A percentile compares a stretch with the other conserved stretches of the same genome.
Evolutionary conservation across 2,329 filamentous ascomycete genomes (phyloP).

Genomic region (Pseudogymnoascus sp.): DNA sequence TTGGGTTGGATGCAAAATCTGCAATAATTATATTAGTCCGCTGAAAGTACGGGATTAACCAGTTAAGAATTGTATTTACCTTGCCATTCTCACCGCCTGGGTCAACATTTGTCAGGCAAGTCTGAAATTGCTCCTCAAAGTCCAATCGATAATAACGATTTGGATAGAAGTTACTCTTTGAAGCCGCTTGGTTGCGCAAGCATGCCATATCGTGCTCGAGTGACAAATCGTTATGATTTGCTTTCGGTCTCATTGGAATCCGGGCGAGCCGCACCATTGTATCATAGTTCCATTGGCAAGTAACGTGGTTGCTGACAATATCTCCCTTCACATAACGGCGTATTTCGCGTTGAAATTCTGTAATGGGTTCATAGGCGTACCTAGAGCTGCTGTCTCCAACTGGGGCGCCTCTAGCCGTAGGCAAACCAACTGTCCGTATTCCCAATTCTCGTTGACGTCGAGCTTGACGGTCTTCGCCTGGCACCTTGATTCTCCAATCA

Average conservation of each 20-base stretch:
- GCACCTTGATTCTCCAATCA: background rate
- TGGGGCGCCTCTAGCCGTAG: background rate
- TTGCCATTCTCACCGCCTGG: conserved; percentile 15
- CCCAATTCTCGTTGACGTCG: background rate
- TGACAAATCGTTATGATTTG: background rate
- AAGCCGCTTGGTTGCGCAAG: background rate
- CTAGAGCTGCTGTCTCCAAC: background rate
- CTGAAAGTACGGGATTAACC: background rate
- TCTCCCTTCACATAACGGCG: background rate
- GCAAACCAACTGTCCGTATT: background rate
- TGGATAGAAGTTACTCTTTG: background rate
- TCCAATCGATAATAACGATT: conserved; percentile 1
- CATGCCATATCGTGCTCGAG: background rate
- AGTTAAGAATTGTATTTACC: conserved; percentile 8
- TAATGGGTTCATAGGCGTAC: background rate
- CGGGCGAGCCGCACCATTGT: background rate
- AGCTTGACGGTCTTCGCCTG: background rate
- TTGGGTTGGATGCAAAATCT: conserved; percentile 15
- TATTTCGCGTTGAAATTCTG: conserved; percentile 6
- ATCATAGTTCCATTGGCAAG: background rate
- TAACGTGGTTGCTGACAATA: background rate
- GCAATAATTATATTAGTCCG: background rate
- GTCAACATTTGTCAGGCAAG: background rate
- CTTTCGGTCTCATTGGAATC: background rate
- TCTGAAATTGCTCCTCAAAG: background rate